Conservation (phyloP, 2,329 filamentous ascomycete species). For the Monilinia aucupariae region DNA sequence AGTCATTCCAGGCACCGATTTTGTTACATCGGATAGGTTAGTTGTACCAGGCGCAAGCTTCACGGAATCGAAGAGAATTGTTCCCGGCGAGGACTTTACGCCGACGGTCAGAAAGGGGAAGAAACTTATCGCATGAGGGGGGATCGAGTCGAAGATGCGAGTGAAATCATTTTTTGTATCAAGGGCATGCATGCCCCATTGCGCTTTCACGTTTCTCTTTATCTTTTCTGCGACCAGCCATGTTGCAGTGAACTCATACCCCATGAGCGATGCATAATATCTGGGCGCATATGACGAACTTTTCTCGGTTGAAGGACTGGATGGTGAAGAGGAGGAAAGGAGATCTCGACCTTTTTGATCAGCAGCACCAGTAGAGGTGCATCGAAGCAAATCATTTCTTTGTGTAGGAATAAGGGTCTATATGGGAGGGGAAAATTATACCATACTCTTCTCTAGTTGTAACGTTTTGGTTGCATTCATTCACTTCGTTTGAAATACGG, state of each 20-base stretch:
- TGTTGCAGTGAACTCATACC: background rate
- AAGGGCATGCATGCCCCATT: slow-evolving; percentile 9
- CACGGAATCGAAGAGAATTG: slow-evolving; percentile 16
- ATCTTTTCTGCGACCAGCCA: slow-evolving; percentile 1
- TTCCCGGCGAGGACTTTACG: slow-evolving; percentile 2
- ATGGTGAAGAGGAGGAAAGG: background rate
- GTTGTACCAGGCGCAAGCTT: slow-evolving; percentile 21
- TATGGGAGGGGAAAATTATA: slow-evolving; percentile 10
- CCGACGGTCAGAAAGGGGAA: slow-evolving; percentile 18
- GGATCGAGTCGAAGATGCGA: background rate
- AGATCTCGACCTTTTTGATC: background rate
- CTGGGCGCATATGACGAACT: slow-evolving; percentile 10
- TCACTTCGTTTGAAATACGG: slow-evolving; percentile 5
- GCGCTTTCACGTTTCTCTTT: slow-evolving; percentile 10
- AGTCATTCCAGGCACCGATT: slow-evolving; percentile 18
- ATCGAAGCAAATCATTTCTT: slow-evolving; percentile 4
- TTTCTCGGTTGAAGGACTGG: background rate
- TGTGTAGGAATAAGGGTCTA: slow-evolving; percentile 3
- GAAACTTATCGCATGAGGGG: slow-evolving; percentile 22
- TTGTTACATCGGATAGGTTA: slow-evolving; percentile 8
- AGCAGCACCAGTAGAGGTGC: slow-evolving; percentile 5
- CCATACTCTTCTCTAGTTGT: slow-evolving; percentile 5
- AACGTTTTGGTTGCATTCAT: slow-evolving; percentile 5
- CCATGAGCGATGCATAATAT: slow-evolving; percentile 7
- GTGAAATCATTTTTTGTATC: slow-evolving; percentile 14